Evolutionary conservation across 1,284 basidiomycete genomes (phyloP), one percentile per base, ranked within the genome.

Genomic region (Cutaneotrichosporon cavernicola): DNA sequence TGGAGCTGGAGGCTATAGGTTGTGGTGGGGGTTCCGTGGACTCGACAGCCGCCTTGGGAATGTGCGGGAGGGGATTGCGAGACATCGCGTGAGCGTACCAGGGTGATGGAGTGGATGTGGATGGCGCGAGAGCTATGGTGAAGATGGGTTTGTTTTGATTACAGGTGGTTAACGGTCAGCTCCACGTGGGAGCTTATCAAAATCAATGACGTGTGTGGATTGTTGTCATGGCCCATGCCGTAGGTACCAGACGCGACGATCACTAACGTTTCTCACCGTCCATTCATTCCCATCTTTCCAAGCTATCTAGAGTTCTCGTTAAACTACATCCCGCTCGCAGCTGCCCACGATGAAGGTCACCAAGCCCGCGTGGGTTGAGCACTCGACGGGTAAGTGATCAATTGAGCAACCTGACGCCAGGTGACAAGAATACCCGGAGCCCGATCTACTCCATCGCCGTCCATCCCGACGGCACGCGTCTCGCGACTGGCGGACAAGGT

Each of bases 371-470:
- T 82, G 81, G 80, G 76, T 82, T 26, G 70, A 75, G 46, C 80
- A 81, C 63, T 71, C 74, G 50, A 78, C 62, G 2, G 62, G 61
- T 62, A 38, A 16, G 66, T 65, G 22, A 5, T 26, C 2, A 60
- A 43, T 38, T 8, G 8, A n/a, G 11, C 2, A 2, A 55, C 43
- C 21, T 49, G 31, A 38, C 55, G 21, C 14, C 63, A 73, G 74
- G 75, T 63, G 79, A 81, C 58, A 82, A 82, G 72, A 84, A 87
- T 53, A 92, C 93, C 72, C 86, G 88, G 59, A 83, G 89, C 34
- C 90, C 93, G 22, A 96, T 99, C 73, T 97, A 95, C 84, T 91
- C 91, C 31, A 86, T 96, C 22, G 88, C 92, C 69, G 91, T 97
- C 13, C 95, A 97, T 77, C 97, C 97, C 0, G 96, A 99, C 75